Evolutionary conservation across 2,329 filamentous ascomycete genomes (phyloP).

Genomic region (Sporothrix schenckii): DNA sequence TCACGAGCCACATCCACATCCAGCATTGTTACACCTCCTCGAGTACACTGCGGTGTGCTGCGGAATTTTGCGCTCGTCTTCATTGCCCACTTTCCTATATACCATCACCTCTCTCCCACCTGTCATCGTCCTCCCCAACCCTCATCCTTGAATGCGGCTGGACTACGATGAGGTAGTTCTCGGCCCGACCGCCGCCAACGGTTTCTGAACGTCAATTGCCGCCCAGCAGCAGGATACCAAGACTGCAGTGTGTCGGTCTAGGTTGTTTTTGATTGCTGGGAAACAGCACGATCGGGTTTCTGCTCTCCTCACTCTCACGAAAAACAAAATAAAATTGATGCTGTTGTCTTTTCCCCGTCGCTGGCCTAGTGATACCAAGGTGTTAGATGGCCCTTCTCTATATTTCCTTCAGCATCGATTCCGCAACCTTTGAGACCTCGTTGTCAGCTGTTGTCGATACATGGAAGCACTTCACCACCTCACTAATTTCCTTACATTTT

Average conservation of each 20-base stretch:
- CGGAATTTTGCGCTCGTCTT: background rate
- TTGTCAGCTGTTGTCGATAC: background rate
- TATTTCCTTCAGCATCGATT: background rate
- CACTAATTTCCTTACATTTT: background rate
- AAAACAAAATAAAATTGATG: background rate
- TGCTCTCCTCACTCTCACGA: background rate
- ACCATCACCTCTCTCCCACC: background rate
- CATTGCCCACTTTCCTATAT: background rate
- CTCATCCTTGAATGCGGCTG: background rate
- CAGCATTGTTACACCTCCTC: background rate
- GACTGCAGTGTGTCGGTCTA: background rate
- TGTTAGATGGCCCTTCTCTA: background rate
- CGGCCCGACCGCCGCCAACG: background rate
- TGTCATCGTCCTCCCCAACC: background rate
- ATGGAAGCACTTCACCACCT: background rate
- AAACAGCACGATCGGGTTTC: background rate
- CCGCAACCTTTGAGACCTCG: background rate
- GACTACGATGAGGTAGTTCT: slow-evolving; percentile 14
- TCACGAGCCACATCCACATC: background rate
- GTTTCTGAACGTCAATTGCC: background rate
- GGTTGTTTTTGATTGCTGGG: background rate
- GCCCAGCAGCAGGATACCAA: background rate
- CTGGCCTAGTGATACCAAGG: background rate
- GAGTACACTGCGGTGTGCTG: background rate
- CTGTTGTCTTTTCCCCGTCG: background rate